Percentiles rank a stretch among this genome's conserved stretches.
Evolutionary conservation across 495 filamentous ascomycete species (phyloP).

Genomic region (Aspergillus coremiiformis): DNA sequence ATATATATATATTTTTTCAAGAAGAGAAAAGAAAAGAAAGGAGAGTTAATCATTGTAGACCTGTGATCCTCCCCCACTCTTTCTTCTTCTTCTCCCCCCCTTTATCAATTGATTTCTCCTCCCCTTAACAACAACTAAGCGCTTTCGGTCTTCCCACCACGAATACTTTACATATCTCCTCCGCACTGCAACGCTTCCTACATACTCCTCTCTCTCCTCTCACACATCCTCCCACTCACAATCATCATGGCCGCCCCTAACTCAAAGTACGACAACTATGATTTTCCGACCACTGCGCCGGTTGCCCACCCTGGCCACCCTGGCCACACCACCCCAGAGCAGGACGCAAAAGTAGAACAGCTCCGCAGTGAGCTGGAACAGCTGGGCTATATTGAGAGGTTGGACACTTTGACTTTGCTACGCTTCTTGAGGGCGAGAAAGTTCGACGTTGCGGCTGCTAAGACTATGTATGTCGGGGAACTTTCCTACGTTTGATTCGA

Average conservation of each 20-base stretch:
- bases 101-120: conserved; percentile 1
- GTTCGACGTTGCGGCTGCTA: conserved; percentile 77
- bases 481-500: not conserved
- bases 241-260: conserved; percentile 39
- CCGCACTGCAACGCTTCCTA: conserved; percentile 3
- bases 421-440: conserved; percentile 91
- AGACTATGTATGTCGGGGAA: conserved; percentile 65
- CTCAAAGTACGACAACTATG: conserved; percentile 97
- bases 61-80: conserved; percentile 6
- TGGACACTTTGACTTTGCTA: conserved; percentile 87
- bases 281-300: conserved; percentile 76
- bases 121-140: not conserved
- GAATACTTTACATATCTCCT: not conserved
- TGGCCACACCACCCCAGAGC: conserved; percentile 76
- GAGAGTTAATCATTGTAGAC: not conserved
- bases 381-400: conserved; percentile 70
- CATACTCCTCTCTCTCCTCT: not conserved
- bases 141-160: not conserved
- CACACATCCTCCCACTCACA: not conserved
- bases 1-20: not conserved
- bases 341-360: conserved; percentile 85
- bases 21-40: not conserved
- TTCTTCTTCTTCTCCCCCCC: not conserved
- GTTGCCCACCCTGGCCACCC: conserved; percentile 68
- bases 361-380: conserved; percentile 77